phyloP scores from a whole-genome alignment of 257 asterid genomes.

The Solanum appendiculatum region DNA sequence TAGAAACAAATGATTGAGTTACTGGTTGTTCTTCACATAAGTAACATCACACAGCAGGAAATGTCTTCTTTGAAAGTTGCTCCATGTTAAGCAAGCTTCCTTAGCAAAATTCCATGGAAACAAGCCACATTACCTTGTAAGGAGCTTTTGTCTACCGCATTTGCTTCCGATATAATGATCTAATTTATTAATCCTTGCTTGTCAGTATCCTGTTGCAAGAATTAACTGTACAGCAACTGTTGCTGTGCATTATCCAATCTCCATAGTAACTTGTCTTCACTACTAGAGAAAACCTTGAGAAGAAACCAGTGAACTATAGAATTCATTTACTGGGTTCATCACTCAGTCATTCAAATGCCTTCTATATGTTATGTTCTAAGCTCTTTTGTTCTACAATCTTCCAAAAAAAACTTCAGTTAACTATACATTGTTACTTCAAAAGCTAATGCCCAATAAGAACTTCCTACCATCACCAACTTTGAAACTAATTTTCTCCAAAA shows the following conservation, averaged over 20 bases:
- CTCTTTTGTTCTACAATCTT: neutral
- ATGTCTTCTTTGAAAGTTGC: neutral
- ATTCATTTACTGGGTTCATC: neutral
- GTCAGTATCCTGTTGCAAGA: neutral
- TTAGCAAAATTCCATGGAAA: neutral
- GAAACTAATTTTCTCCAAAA: neutral
- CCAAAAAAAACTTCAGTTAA: neutral
- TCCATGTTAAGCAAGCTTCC: neutral
- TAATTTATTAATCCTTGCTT: neutral
- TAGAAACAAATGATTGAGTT: neutral
- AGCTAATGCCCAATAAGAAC: neutral
- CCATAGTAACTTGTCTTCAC: neutral
- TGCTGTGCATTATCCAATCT: neutral
- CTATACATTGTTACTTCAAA: neutral
- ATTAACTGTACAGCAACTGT: neutral
- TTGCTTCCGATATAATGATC: neutral
- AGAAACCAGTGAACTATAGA: neutral
- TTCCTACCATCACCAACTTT: neutral
- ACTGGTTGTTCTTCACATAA: neutral
- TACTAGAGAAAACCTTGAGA: neutral
- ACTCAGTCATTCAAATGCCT: neutral
- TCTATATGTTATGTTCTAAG: neutral
- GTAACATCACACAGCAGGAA: neutral
- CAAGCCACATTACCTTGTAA: neutral
- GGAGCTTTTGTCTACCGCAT: neutral